Evolutionary conservation across 345 rosid species (phyloP).

Genomic region (Balakata baccata): DNA sequence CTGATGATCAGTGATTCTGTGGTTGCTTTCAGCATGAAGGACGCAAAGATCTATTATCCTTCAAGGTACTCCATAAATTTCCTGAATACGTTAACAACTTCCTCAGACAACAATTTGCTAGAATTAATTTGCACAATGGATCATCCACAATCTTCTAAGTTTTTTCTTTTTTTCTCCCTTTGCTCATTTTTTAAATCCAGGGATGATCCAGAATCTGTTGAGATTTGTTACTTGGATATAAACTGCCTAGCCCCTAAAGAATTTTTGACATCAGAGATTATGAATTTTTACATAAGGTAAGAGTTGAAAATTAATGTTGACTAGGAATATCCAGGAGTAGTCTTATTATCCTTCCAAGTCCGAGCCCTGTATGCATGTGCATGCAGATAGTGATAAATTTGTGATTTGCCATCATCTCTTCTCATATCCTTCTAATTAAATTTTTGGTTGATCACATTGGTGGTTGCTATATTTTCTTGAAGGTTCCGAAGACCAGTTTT

Average conservation of each 20-base stretch:
- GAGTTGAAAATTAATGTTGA: constrained; percentile 20
- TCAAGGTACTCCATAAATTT: constrained; percentile 37
- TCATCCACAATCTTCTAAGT: constrained; percentile 13
- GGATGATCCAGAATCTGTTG: constrained; percentile 64
- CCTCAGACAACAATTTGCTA: neutral
- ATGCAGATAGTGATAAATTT: neutral
- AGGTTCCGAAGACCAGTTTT: neutral
- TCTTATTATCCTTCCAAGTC: neutral
- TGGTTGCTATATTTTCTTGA: neutral
- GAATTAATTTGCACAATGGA: constrained; percentile 2
- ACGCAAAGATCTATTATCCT: constrained; percentile 60
- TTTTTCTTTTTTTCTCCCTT: neutral
- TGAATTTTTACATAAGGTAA: constrained; percentile 84
- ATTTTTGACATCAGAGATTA: constrained; percentile 65
- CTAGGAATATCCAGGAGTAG: neutral
- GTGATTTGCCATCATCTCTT: neutral
- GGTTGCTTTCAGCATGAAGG: constrained; percentile 48
- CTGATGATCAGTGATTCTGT: constrained; percentile 21
- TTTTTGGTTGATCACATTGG: neutral
- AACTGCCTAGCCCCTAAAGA: constrained; percentile 63
- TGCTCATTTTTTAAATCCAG: constrained; percentile 37
- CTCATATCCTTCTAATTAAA: neutral
- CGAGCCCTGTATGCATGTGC: neutral
- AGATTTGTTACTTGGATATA: constrained; percentile 56
- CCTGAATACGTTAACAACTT: constrained; percentile 4